Base-by-base conservation (phyloP, 352 stramenopile species). In the Pilasporangium apinafurcum region DNA sequence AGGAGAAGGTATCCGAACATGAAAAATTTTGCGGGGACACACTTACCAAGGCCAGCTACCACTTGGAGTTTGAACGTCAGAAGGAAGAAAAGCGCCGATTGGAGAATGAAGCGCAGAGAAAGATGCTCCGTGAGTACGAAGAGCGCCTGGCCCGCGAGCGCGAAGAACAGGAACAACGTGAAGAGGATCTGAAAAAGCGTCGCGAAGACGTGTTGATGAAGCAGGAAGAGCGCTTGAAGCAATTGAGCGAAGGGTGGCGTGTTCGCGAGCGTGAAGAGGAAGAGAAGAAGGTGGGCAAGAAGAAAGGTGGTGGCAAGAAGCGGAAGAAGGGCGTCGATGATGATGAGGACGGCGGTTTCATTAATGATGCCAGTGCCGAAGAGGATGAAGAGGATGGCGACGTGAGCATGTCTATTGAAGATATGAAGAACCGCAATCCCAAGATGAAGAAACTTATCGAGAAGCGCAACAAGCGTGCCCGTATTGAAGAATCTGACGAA, bases 21-120 rank as follows among this genome's bases (percentile, higher is more conserved):
- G 83, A 87, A 32, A 91, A 90, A 48, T 94, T 92, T 48, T 92
- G 80, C 48, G 69, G 68, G 4, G 83, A 94, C 40, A 94, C 83
- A 5, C 53, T 94, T 26, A 89, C 75, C 3, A 94, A 94, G 49
- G 83, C 83, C 0, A 91, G 75, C 53, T 88, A 86, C 50, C 83
- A 94, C 58, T 78, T 94, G 65, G 83, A 94, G 59, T 94, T 92
- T 34, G 83, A 94, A 47, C 78, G 80, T 12, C 83, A 94, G 49
- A 83, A 84, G 20, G 83, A 94, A 28, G 83, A 92, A 16, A 92
- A 90, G 51, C 71, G 82, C 36, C 78, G 69, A 18, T 41, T 89
- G 26, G 80, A 94, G 58, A 87, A 86, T 27, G 83, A 94, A 44
- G 62, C 68, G 3, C 83, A 88, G 45, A 77, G 83, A 22, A 85